Conservation (phyloP, 805 yeast genomes). For the Yarrowia keelungensis region DNA sequence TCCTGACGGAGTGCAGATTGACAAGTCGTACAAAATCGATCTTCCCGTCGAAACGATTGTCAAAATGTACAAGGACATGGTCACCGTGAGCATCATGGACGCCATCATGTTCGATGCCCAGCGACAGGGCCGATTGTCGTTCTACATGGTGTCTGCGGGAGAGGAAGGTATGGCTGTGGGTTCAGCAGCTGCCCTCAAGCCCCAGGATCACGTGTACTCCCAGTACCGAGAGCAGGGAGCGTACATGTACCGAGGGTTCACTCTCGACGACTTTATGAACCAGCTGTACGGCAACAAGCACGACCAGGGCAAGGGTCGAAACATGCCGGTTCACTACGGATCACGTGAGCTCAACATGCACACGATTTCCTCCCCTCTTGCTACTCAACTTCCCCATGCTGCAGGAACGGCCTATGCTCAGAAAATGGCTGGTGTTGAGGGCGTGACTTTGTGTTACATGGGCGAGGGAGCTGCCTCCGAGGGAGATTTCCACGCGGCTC, state of each 20-base stretch:
- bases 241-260: conserved; percentile 48
- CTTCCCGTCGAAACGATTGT: conserved; percentile 44
- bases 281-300: conserved; percentile 48
- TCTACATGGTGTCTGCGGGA: conserved; percentile 51
- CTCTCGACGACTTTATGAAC: conserved; percentile 48
- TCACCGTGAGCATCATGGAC: conserved; percentile 48
- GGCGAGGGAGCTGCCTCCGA: conserved; percentile 52
- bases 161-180: conserved; percentile 51
- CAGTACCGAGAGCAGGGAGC: conserved; percentile 51
- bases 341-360: conserved; percentile 47
- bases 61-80: conserved; percentile 49
- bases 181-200: conserved; percentile 48
- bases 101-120: conserved; percentile 51
- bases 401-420: conserved; percentile 52
- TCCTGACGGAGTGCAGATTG: conserved; percentile 46
- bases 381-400: conserved; percentile 51
- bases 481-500: conserved; percentile 51
- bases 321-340: conserved; percentile 51
- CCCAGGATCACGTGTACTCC: conserved; percentile 47
- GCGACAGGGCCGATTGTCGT: conserved; percentile 50
- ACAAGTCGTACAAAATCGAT: conserved; percentile 43
- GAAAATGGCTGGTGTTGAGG: conserved; percentile 46
- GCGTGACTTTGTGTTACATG: conserved; percentile 47
- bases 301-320: conserved; percentile 48
- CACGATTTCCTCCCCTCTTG: conserved; percentile 50